Base-by-base conservation (phyloP, 495 filamentous ascomycete genomes). In the Pyrenula aspistea region DNA sequence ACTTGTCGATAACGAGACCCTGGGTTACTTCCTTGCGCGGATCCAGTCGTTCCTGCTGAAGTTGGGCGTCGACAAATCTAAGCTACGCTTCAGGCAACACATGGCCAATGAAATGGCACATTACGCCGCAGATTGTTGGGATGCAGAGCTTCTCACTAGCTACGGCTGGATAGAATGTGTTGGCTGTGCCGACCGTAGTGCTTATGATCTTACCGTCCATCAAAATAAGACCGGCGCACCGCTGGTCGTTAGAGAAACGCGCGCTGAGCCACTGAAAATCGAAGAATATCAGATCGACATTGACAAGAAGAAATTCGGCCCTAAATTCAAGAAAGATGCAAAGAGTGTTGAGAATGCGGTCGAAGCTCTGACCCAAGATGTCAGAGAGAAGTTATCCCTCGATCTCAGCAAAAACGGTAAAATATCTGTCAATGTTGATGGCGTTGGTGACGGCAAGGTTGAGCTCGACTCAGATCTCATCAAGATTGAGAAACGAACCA, bases 131-230 rank as follows among this genome's bases (percentile, higher is more conserved):
- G 87, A 91, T 70, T 91, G 88, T 75, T 90, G 86, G 86, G 88
- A 92, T 69, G 86, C 86, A 21, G 88, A 92, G 67, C 75, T 92
- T 54, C 72, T 81, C 53, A 90, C 85, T 31, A 87, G 83, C 62
- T 83, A 86, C 65, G 88, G 88, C 68, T 92, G 88, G 88, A 85
- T 91, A 53, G 88, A 92, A 73, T 91, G 87, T 65, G 87, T 91
- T 54, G 88, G 88, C 59, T 91, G 88, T 67, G 88, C 88, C 53
- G 88, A 92, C 67, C 77, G 88, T 56, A 89, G 85, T 62, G 87
- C 87, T 20, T 91, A 87, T 63, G 87, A 92, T 66, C 64, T 92
- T 64, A 79, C 81, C 2, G 86, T 90, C 10, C 88, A 91, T 69
- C 77, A 83, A 71, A 86, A 89, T 70, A 84, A 83, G 72, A 92